A percentile compares a stretch with the other conserved stretches of the same genome.
Conservation (phyloP, 2,329 filamentous ascomycete species). For the Phialocephala sp. region DNA sequence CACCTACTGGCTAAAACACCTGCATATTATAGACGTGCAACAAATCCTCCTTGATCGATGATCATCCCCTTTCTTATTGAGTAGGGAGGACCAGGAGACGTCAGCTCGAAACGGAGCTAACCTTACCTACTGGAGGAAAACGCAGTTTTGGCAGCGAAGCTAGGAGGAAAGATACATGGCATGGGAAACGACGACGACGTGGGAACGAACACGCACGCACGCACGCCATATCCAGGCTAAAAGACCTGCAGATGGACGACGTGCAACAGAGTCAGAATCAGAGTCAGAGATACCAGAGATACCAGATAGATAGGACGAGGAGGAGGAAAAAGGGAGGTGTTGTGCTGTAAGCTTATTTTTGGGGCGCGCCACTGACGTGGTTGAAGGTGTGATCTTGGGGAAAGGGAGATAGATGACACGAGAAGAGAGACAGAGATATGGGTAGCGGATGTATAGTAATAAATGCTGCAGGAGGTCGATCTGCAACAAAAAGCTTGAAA, state of each 20-base stretch:
- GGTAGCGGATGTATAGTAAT: conserved; percentile 3
- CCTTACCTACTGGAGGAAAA: background rate
- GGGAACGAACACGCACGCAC: too few relatives aligned
- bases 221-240: background rate
- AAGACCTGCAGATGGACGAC: conserved; percentile 2
- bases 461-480: conserved; percentile 6
- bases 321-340: background rate
- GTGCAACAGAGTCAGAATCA: background rate
- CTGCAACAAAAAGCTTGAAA: conserved; percentile 6
- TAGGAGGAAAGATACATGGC: too few relatives aligned
- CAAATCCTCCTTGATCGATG: background rate
- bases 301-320: background rate
- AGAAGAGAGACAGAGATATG: background rate
- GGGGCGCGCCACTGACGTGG: background rate
- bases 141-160: too few relatives aligned
- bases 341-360: background rate
- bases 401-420: background rate
- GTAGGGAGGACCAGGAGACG: background rate
- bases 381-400: background rate
- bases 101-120: conserved; percentile 1
- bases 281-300: background rate
- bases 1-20: background rate
- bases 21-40: conserved; percentile 16
- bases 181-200: background rate
- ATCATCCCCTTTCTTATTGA: background rate